Conservation (phyloP, 495 filamentous ascomycete species). For the Xylaria curta region DNA sequence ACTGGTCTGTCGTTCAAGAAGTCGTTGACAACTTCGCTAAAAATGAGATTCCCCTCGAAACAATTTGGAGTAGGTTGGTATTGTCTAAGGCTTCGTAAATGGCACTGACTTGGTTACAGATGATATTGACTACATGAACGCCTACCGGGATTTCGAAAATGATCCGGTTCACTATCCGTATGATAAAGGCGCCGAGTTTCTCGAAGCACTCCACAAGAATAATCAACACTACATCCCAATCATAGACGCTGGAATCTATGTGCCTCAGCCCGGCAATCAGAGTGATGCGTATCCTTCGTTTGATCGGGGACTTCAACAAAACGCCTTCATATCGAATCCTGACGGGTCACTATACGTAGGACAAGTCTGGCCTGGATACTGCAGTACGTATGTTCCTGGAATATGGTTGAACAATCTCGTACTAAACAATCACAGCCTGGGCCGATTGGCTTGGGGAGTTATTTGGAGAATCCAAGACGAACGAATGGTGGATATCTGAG, state of each 20-base stretch:
- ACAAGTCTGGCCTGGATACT: slow-evolving; percentile 87
- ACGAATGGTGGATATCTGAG: slow-evolving; percentile 76
- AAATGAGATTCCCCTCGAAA: slow-evolving; percentile 80
- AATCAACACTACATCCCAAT: slow-evolving; percentile 83
- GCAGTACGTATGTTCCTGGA: slow-evolving; percentile 42
- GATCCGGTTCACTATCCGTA: slow-evolving; percentile 72
- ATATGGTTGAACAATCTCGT: slow-evolving; percentile 58
- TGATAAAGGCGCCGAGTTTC: slow-evolving; percentile 67
- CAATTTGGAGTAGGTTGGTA: slow-evolving; percentile 64
- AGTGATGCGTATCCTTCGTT: slow-evolving; percentile 75
- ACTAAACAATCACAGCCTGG: slow-evolving; percentile 56
- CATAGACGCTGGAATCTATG: slow-evolving; percentile 82
- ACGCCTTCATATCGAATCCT: slow-evolving; percentile 71
- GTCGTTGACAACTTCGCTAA: slow-evolving; percentile 77
- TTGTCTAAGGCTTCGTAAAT: not conserved
- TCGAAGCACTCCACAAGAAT: slow-evolving; percentile 67
- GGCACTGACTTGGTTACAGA: slow-evolving; percentile 66
- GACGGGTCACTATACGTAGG: slow-evolving; percentile 78
- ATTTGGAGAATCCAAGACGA: slow-evolving; percentile 62
- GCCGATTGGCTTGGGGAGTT: slow-evolving; percentile 63
- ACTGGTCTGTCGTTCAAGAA: slow-evolving; percentile 75
- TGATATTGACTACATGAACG: slow-evolving; percentile 84
- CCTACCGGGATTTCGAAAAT: slow-evolving; percentile 72
- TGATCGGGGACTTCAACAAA: slow-evolving; percentile 66
- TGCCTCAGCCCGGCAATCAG: slow-evolving; percentile 73